phyloP scores from a whole-genome alignment of 2,329 filamentous ascomycete genomes.

The Pyrenophora graminea region DNA sequence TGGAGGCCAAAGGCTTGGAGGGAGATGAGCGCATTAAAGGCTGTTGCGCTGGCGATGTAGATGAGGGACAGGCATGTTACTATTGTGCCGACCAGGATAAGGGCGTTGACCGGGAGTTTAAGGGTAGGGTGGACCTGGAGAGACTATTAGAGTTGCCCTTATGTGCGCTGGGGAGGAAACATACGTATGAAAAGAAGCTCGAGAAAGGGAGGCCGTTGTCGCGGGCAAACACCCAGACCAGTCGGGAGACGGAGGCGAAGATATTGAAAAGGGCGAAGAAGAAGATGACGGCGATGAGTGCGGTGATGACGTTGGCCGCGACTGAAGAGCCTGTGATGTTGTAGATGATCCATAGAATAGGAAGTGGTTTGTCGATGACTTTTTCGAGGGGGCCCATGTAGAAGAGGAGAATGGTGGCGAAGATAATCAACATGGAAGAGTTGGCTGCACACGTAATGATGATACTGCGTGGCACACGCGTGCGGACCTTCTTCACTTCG shows the following conservation, averaged over 20 bases:
- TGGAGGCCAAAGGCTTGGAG: slow-evolving; percentile 39
- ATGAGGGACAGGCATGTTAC: slow-evolving; percentile 42
- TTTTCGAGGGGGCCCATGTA: slow-evolving; percentile 48
- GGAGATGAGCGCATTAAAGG: slow-evolving; percentile 43
- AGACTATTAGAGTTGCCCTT: neutral
- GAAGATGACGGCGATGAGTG: slow-evolving; percentile 45
- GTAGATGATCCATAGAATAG: slow-evolving; percentile 48
- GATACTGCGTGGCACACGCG: slow-evolving; percentile 47
- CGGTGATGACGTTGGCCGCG: slow-evolving; percentile 49
- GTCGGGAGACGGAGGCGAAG: slow-evolving; percentile 54
- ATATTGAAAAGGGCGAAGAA: slow-evolving; percentile 49
- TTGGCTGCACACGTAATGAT: slow-evolving; percentile 47
- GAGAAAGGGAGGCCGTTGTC: slow-evolving; percentile 53
- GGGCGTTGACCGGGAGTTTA: slow-evolving; percentile 30
- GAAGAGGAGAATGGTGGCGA: slow-evolving; percentile 51
- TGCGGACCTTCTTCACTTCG: slow-evolving; percentile 49
- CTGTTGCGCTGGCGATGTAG: slow-evolving; percentile 40
- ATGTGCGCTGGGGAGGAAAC: neutral
- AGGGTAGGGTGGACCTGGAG: slow-evolving; percentile 34
- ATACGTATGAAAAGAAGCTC: slow-evolving; percentile 37
- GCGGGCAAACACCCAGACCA: slow-evolving; percentile 56
- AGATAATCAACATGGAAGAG: slow-evolving; percentile 50
- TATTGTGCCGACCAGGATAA: slow-evolving; percentile 29
- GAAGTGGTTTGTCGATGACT: slow-evolving; percentile 21
- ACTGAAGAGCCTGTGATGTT: slow-evolving; percentile 47